Base-by-base conservation (phyloP, 1,284 basidiomycete genomes). In the Somion occarium region DNA sequence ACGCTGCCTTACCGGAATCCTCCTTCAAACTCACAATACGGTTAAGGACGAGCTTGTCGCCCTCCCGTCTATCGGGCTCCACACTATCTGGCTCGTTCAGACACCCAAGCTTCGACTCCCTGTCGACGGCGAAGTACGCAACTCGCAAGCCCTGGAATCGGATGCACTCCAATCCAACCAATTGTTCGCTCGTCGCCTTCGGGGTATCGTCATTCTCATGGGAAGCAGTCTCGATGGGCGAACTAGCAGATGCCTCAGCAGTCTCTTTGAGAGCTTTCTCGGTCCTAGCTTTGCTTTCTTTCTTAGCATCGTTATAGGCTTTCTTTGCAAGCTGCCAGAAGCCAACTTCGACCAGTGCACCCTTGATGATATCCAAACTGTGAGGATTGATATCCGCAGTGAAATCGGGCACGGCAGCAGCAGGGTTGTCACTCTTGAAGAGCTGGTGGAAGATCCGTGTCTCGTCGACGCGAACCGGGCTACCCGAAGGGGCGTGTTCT, bases 131-230 rank as follows among this genome's bases (percentile, higher is more conserved):
- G 66, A 99, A 99, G 74, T 98, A 99, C 2, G 90, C 97, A 44
- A 97, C 86, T 18, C 97, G 84, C 69, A 99, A 79, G 18, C 92
- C 97, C 72, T 99, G 97, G 83, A 99, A 99, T 44, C 97, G 80
- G 47, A 99, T 83, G 65, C 88, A 90, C 69, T 99, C 97, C 66
- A 90, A 88, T 19, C 97, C 96, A 37, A 95, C 79, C 39, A 97
- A 76, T 68, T 93, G 89, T 52, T 87, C 88, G 38, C 82, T 85
- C 3, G 82, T 90, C 22, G 83, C 85, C 49, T 82, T 80, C 5
- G 87, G 87, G 19, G 78, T 82, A 51, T 74, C 78, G 26, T 77
- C 75, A 42, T 69, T 71, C n/a, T 69, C 62, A 9, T 64, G 64
- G 4, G 66, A 62, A 2, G 69, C 64, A 4, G 66, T 53, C 30